Evolutionary conservation across 1,284 basidiomycete species (phyloP), one percentile per base, ranked within the genome.

Genomic region (Psilocybe mexicana): DNA sequence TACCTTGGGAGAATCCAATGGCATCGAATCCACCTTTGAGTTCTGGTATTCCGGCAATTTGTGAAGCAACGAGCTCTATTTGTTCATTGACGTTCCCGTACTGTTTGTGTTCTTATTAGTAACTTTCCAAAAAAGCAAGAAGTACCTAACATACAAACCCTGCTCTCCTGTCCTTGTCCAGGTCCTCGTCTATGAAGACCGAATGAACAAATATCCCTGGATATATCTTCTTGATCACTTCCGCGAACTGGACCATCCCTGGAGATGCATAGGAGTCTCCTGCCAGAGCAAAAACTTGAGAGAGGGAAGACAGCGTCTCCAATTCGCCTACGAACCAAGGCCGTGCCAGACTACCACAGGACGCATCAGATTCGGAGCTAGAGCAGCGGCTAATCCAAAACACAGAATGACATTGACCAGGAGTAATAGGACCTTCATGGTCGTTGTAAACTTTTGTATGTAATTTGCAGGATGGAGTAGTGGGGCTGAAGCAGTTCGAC

Each of bases 281-380:
- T 79, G 33, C 43, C 30, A 33, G 30, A 58, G 25, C 43, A 51
- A 18, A 49, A 52, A 44, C 35, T 43, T 55, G 42, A 24, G 11
- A 30, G 24, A 24, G 11, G 26, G 24, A 28, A 36, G 53, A 43
- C 40, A 33, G 14, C 30, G 28, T 2, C 11, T 47, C 35, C 24
- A 24, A n/a, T 33, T 35, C 18, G 28, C 48, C 2, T 35, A 69
- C 70, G 10, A 42, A 76, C 92, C 95, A 44, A 98, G 79, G 5
- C 96, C 96, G 74, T 99, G 96, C 96, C 96, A 98, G 59, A 98
- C 77, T 36, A 97, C 96, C 42, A 98, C 78, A 1, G 94, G 91
- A 35, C 90, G 81, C 28, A 70, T 70, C 2, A 59, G 43, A 2
- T 48, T 50, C 6, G 47, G 36, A 24, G 59, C 51, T 6, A 57